Evolutionary conservation across 225 moss, liverwort and hornwort species (phyloP), one percentile per base, ranked within the genome.

Genomic region (Neckera pumila): DNA sequence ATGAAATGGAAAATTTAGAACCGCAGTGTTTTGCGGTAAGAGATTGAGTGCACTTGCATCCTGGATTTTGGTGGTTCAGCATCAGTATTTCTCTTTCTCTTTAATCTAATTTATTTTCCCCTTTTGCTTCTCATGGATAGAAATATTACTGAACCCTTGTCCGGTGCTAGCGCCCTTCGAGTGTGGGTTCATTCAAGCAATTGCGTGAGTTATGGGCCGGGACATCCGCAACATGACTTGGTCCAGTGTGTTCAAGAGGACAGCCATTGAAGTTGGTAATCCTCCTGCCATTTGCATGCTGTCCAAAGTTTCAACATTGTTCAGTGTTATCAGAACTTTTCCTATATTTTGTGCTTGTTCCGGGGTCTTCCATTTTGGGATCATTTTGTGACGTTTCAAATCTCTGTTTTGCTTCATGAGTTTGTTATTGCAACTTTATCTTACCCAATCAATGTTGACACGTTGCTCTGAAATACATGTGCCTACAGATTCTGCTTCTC

Each of bases 351-450:
- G 5, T 18, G 20, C 20, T 73, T 17, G 5, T 28, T 45, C 73
- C 4, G 17, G 26, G 45, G 73, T 43, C 9, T 10, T 73, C 1
- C 9, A 28, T 7, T 45, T 7, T 73, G 73, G 73, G 17, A 45
- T 45, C 6, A 17, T 10, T 73, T 28, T 72, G 15, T 40, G 27
- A 40, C 43, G 27, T 27, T 72, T 73, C 28, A 0, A 45, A 17
- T 73, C 1, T 28, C 0, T 43, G 0, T 26, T 72, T 16, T 17
- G 17, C 28, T 30, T 0, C 1, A 28, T 45, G 73, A 11, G 17
- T 26, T 9, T 10, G 28, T 71, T 16, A 15, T 19, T 20, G 33
- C 23, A 4, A 69, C 54, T 17, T 2, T 8, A 30, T n/a, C 40
- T 28, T 7, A 69, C 38, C 38, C 51, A 2, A 45, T 28, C 45